Evolutionary conservation across 805 yeast species (phyloP), one percentile per base, ranked within the genome.

Genomic region (Hanseniaspora taiwanica): DNA sequence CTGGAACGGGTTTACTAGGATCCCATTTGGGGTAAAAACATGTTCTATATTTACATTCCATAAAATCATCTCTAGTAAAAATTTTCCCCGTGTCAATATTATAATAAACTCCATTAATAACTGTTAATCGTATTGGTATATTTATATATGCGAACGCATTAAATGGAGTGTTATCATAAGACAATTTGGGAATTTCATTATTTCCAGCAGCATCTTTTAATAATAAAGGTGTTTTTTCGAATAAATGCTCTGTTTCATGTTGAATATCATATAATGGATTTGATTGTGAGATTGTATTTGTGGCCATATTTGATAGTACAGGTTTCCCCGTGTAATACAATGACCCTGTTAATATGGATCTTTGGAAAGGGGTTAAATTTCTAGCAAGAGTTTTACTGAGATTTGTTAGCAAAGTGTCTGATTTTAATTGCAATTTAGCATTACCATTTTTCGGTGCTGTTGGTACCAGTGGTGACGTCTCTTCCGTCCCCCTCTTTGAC

Each of bases 41-140:
- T 6, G 54, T 43, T 38, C 48, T 48, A 42, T 55, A 58, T 42
- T 56, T 57, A 32, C 49, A 52, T 33, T 55, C 53, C 34, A 58
- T 40, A 42, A 57, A 58, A 3, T 46, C 42, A 4, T 61, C 61
- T 7, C 56, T 51, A 2, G 58, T 50, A 12, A 58, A 60, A 3
- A 40, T 44, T 20, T 48, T 40, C 12, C 58, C 55, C 13, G 42
- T 45, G 36, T 50, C 47, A 29, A 54, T 49, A 2, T 48, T 48
- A 39, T 56, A 58, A 40, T 57, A 58, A 32, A 54, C 53, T 1
- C 62, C 63, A 35, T 52, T 55, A 14, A 48, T 50, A 36, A 60
- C 56, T 8, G 54, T 43, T 16, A 58, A 45, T 43, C 57, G 60
- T 12, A 58, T 52, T 6, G 60, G 58, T 3, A 58, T 48, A 4